Percentiles rank a stretch among this genome's conserved stretches.
These are phyloP conservation scores for Pythium monospermum DNA, from an alignment of 352 stramenopile species.

Conservation along the genomic window DNA sequence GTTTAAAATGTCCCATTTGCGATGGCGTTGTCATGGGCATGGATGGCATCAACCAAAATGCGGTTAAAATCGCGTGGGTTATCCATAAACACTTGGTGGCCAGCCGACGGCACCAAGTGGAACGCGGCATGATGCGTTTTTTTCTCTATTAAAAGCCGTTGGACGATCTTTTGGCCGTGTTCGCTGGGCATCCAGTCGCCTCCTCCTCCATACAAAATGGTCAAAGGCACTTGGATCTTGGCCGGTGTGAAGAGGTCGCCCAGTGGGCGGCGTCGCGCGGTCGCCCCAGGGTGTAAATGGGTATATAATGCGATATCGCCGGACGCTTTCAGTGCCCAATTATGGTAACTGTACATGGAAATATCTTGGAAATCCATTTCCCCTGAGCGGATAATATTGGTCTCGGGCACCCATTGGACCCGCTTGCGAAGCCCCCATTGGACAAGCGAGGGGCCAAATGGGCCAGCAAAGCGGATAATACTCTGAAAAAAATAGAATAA, in stretches of 20 bases:
- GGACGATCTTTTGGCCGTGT: constrained; percentile 51
- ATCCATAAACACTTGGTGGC: constrained; percentile 86
- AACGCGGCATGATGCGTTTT: constrained; percentile 63
- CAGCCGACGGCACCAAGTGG: constrained; percentile 54
- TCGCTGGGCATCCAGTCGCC: constrained; percentile 79
- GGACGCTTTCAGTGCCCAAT: constrained; percentile 68
- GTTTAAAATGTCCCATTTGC: constrained; percentile 7
- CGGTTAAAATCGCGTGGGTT: constrained; percentile 73
- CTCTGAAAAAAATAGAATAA: constrained; percentile 31
- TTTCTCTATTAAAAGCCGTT: constrained; percentile 46
- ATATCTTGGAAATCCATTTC: constrained; percentile 69
- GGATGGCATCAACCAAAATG: constrained; percentile 62
- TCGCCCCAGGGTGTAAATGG: constrained; percentile 61
- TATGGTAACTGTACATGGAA: constrained; percentile 76
- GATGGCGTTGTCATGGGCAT: constrained; percentile 46
- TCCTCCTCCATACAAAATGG: constrained; percentile 73
- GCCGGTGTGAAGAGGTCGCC: constrained; percentile 43
- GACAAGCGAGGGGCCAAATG: constrained; percentile 49
- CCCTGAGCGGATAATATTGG: constrained; percentile 71
- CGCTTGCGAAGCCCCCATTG: constrained; percentile 49
- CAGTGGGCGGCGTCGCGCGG: constrained; percentile 43
- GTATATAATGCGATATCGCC: constrained; percentile 75
- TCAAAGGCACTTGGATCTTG: constrained; percentile 61
- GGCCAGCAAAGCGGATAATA: constrained; percentile 55
- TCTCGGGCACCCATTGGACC: constrained; percentile 54